A percentile compares a stretch with the other conserved stretches of the same genome.
Conservation (phyloP, 163 green algal species). For the Scenedesmus sp. region DNA sequence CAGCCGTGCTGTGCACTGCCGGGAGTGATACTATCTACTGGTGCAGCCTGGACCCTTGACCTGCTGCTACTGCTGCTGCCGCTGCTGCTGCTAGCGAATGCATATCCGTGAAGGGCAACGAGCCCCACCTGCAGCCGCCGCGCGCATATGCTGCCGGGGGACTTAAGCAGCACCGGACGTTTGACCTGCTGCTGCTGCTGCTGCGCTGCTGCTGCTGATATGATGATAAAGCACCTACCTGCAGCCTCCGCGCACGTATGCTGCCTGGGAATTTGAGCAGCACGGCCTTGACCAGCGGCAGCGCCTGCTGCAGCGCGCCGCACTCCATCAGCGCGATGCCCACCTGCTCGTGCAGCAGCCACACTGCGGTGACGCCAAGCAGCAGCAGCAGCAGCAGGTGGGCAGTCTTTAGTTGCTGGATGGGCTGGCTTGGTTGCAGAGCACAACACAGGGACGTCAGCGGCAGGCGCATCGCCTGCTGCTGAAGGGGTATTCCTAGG, state of each 20-base stretch:
- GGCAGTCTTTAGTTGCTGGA: neutral
- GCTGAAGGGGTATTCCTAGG: neutral
- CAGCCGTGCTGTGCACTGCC: no score
- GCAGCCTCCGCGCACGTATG: constrained; percentile 71
- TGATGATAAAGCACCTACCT: constrained; percentile 44
- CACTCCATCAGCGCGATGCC: constrained; percentile 76
- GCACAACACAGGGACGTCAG: neutral
- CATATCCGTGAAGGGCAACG: neutral
- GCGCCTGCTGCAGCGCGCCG: constrained; percentile 64
- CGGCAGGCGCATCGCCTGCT: neutral
- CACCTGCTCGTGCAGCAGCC: constrained; percentile 86
- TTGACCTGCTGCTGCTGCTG: neutral
- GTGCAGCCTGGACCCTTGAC: neutral
- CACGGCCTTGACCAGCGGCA: constrained; percentile 67
- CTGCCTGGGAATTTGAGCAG: constrained; percentile 74
- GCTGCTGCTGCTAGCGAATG: neutral
- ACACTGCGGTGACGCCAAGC: constrained; percentile 68
- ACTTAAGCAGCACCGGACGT: no score
- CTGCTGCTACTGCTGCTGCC: neutral
- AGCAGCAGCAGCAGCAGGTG: neutral
- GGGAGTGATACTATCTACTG: no score
- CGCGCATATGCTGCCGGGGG: no score
- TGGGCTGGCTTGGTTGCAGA: neutral
- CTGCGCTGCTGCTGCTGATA: neutral
- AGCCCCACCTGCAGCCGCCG: neutral